Evolutionary conservation across 2,329 filamentous ascomycete species (phyloP).

Genomic region (Exophiala bonariae): DNA sequence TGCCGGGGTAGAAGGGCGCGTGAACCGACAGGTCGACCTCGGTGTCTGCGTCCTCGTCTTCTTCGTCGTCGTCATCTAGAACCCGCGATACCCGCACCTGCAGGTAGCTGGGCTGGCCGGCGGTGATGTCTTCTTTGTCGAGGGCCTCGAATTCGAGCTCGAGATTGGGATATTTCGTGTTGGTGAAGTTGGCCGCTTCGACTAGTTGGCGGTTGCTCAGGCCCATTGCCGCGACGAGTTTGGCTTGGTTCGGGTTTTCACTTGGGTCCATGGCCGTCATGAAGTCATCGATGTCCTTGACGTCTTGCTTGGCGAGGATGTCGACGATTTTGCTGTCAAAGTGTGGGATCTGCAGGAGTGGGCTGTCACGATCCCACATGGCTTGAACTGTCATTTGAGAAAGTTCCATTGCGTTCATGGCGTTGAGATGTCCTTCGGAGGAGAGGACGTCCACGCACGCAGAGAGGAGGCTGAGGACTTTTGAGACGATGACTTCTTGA

Average conservation of each 20-base stretch:
- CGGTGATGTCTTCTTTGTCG: conserved; percentile 75
- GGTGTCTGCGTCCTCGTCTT: conserved; percentile 5
- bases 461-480: conserved; percentile 82
- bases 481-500: conserved; percentile 82
- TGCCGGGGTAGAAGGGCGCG: conserved; percentile 87
- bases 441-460: conserved; percentile 93
- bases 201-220: conserved; percentile 79
- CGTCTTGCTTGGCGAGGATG: conserved; percentile 46
- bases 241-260: conserved; percentile 79
- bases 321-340: conserved; percentile 76
- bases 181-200: conserved; percentile 92
- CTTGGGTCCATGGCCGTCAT: conserved; percentile 98
- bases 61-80: conserved; percentile 57
- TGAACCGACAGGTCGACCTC: conserved; percentile 83
- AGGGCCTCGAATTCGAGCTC: conserved; percentile 86
- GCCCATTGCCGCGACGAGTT: conserved; percentile 71
- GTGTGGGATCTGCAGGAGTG: conserved; percentile 96
- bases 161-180: conserved; percentile 92
- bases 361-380: conserved; percentile 98
- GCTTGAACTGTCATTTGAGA: conserved; percentile 98
- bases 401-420: conserved; percentile 98
- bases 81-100: conserved; percentile 81
- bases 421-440: conserved; percentile 93
- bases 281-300: conserved; percentile 95
- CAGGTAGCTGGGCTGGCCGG: conserved; percentile 78